Conservation (phyloP, 1,284 basidiomycete species). For the Neonothopanus nambi region DNA sequence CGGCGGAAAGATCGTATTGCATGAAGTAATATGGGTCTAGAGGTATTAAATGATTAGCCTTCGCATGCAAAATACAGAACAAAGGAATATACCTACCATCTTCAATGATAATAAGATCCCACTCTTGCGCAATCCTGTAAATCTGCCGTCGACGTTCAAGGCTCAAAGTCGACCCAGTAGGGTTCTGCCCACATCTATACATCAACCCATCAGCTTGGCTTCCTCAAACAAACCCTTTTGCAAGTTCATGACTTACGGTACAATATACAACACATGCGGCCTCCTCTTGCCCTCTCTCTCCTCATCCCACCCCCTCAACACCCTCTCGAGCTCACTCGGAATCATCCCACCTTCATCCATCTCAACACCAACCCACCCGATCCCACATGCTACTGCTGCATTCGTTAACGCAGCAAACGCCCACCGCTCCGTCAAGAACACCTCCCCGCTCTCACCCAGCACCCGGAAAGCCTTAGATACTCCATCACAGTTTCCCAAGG, state of each 20-base stretch:
- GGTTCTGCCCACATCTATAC: constrained; percentile 49
- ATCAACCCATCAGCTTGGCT: not conserved
- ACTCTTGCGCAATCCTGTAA: constrained; percentile 55
- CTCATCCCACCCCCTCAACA: constrained; percentile 48
- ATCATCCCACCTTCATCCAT: constrained; percentile 60
- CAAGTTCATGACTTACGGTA: not conserved
- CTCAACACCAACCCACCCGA: constrained; percentile 20
- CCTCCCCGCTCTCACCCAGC: too few relatives aligned
- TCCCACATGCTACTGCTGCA: too few relatives aligned
- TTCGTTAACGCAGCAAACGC: too few relatives aligned
- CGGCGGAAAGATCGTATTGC: constrained; percentile 34
- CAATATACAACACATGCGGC: constrained; percentile 31
- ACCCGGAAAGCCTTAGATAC: too few relatives aligned
- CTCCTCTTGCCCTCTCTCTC: constrained; percentile 6
- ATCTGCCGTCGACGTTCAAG: constrained; percentile 52
- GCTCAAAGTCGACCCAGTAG: constrained; percentile 52
- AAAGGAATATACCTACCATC: constrained; percentile 25
- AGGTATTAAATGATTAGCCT: too few relatives aligned
- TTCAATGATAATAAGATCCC: constrained; percentile 51
- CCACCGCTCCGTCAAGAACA: too few relatives aligned
- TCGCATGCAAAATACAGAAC: too few relatives aligned
- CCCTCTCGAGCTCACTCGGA: constrained; percentile 48
- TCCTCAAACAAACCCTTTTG: too few relatives aligned
- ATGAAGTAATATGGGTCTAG: constrained; percentile 60
- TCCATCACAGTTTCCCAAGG: too few relatives aligned